A percentile compares a stretch with the other conserved stretches of the same genome.
phyloP scores from a whole-genome alignment of 257 asterid species.

The Striga asiatica region DNA sequence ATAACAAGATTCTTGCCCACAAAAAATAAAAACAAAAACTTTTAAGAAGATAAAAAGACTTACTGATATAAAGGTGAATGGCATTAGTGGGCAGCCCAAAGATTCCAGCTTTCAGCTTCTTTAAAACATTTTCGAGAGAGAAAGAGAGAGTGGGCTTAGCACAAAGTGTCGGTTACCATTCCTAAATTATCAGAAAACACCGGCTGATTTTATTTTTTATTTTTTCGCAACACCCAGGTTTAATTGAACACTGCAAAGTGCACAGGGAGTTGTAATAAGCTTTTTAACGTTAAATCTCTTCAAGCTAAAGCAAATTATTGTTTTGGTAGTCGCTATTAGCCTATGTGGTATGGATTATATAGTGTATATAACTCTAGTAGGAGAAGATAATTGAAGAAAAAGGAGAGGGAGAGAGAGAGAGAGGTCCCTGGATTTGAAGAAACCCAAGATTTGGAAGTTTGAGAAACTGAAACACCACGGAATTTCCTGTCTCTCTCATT shows the following conservation, averaged over 20 bases:
- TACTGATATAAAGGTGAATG: constrained; percentile 23
- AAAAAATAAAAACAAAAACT: not conserved
- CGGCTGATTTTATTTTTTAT: not conserved
- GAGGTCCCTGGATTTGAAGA: not conserved
- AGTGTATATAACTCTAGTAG: not conserved
- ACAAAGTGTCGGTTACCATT: not conserved
- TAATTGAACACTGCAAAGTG: not conserved
- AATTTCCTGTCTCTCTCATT: not conserved
- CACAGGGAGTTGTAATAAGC: not conserved
- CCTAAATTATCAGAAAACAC: not conserved
- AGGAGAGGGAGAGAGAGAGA: not conserved
- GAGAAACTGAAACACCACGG: not conserved
- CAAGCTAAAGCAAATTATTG: not conserved
- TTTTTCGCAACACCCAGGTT: not conserved
- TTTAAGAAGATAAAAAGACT: constrained; percentile 15
- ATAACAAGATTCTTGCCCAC: constrained; percentile 9
- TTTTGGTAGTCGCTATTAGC: no score
- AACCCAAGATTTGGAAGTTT: not conserved
- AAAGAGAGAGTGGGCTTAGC: no score
- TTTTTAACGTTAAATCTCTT: not conserved
- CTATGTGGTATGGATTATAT: no score
- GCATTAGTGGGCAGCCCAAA: constrained; percentile 21
- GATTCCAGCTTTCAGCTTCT: constrained; percentile 18
- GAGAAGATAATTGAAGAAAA: not conserved
- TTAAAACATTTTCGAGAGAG: not conserved